These are phyloP conservation scores for Saccharomycopsis sp. DNA, from an alignment of 805 yeast genomes.

Conservation along the genomic window DNA sequence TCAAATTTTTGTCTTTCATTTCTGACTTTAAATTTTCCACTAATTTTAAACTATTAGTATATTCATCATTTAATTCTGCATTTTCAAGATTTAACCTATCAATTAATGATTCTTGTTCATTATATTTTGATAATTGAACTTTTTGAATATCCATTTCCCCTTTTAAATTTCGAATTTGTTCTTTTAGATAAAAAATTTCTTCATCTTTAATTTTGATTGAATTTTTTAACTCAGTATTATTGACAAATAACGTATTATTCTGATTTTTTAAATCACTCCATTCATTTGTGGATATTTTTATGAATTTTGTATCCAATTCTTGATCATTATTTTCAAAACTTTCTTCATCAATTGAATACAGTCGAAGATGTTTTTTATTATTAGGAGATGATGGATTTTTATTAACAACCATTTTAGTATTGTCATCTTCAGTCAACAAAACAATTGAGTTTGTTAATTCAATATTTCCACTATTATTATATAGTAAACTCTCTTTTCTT, in stretches of 20 bases:
- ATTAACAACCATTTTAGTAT: neutral
- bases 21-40: slow-evolving; percentile 8
- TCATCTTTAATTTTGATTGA: neutral
- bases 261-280: slow-evolving; percentile 18
- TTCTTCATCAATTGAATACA: neutral
- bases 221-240: slow-evolving; percentile 19
- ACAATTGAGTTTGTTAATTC: slow-evolving; percentile 16
- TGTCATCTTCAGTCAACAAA: slow-evolving; percentile 4
- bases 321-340: neutral
- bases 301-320: slow-evolving; percentile 6
- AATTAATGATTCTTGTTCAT: slow-evolving; percentile 18
- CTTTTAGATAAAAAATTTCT: slow-evolving; percentile 15
- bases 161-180: neutral
- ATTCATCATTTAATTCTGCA: slow-evolving; percentile 12
- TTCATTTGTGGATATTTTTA: slow-evolving; percentile 10
- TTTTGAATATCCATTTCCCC: neutral
- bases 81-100: slow-evolving; percentile 17
- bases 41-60: neutral
- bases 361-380: too few species aligned
- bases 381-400: slow-evolving; percentile 1
- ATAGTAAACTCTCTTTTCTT: slow-evolving; percentile 3
- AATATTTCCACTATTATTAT: slow-evolving; percentile 10
- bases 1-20: slow-evolving; percentile 18
- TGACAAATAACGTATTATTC: slow-evolving; percentile 19
- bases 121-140: slow-evolving; percentile 7